These are phyloP conservation scores for Daldinia loculata DNA, from an alignment of 495 filamentous ascomycete genomes.

Conservation along the genomic window DNA sequence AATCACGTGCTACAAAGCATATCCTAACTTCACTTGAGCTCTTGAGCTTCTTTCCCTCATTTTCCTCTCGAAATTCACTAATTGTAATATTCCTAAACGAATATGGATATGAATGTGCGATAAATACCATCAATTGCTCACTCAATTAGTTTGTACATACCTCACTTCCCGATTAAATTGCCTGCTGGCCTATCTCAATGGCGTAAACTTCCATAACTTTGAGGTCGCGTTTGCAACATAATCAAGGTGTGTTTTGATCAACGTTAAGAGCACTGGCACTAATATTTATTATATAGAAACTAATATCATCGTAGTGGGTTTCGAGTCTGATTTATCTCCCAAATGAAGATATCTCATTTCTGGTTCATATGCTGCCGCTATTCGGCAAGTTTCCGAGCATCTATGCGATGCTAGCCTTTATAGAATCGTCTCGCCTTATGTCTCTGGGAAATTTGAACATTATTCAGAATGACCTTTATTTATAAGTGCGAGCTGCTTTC, in stretches of 20 bases:
- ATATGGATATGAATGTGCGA: no score
- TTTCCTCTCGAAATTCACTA: background rate
- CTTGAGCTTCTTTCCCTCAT: background rate
- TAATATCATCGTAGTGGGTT: background rate
- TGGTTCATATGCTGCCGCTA: background rate
- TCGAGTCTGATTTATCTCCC: background rate
- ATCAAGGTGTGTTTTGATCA: no score
- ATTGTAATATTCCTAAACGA: no score
- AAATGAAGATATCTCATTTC: background rate
- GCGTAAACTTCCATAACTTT: no score
- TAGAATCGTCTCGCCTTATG: no score
- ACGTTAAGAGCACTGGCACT: no score
- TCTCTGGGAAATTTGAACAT: background rate
- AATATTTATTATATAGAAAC: no score
- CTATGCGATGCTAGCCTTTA: background rate
- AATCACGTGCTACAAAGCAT: background rate
- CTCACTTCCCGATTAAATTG: no score
- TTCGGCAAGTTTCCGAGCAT: background rate
- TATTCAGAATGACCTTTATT: background rate
- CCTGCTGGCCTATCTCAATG: no score
- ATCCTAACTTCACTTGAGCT: background rate
- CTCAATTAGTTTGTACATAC: no score
- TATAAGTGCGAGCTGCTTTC: background rate
- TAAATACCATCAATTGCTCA: no score
- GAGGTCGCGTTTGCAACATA: no score